Base-by-base conservation (phyloP, 306 rosid genomes). In the Cyamopsis tetragonoloba region DNA sequence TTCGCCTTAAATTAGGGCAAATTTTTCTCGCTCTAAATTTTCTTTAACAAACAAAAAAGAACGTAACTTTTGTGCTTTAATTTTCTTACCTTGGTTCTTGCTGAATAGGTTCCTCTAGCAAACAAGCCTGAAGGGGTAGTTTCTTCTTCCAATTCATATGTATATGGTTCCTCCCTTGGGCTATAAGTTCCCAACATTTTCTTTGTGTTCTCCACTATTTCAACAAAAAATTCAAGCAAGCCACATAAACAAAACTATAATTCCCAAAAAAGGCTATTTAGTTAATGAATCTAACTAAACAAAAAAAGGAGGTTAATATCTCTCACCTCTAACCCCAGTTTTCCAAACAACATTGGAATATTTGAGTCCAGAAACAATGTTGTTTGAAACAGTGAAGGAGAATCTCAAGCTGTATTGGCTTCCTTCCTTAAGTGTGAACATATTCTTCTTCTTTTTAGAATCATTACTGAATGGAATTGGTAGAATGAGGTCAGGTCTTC, bases 181-280 rank as follows among this genome's bases (percentile, higher is more conserved):
- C 95, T 85, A 58, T 78, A 92, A 47, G 95, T 87, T 80, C 98
- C 98, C 73, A 92, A 61, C 98, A 92, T 89, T 75, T 43, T 85
- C 66, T 87, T 89, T 2, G 86, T 74, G 32, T 62, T 83, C 64
- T 92, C 90, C 88, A 92, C 98, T 89, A 71, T 62, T 72, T 62
- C 70, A 76, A 44, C 12, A 38, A 71, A 57, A 38, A 71, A 57
- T n/a, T 53, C 74, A 66, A 7, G 66, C 26, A 66, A 51, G 54
- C 15, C 37, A 53, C 68, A 58, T 38, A 18, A 28, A 76, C 32
- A 13, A 77, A 44, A 13, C n/a, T n/a, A 57, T 56, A 62, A 48
- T 39, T 56, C 39, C 39, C 50, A 66, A 39, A 23, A 20, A 30
- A 62, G 5, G 8, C 0, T 34, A 27, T 43, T 55, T 12, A 50